Evolutionary conservation across 1,139 yeast species (phyloP).

Genomic region (Lodderomyces metapsilosis): DNA sequence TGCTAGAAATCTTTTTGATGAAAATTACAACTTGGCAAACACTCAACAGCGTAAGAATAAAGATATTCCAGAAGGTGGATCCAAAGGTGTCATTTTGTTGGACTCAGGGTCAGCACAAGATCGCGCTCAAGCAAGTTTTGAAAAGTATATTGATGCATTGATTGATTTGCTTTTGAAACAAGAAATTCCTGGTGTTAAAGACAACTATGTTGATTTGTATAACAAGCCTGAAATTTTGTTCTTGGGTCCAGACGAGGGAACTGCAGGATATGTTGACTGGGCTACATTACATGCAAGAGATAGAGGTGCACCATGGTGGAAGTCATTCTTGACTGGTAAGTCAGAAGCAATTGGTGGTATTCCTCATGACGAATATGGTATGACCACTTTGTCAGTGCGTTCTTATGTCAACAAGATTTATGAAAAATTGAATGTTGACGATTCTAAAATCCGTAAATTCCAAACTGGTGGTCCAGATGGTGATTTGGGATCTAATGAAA

Average conservation of each 20-base stretch:
- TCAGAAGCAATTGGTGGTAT: conserved; percentile 92
- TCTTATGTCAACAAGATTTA: conserved; percentile 89
- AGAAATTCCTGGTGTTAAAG: conserved; percentile 75
- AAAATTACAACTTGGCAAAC: conserved; percentile 91
- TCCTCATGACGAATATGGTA: conserved; percentile 97
- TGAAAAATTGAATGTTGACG: conserved; percentile 66
- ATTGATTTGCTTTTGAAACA: conserved; percentile 82
- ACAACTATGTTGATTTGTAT: conserved; percentile 80
- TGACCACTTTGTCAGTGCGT: conserved; percentile 94
- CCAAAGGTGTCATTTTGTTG: conserved; percentile 92
- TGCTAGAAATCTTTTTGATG: conserved; percentile 88
- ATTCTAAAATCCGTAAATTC: conserved; percentile 63
- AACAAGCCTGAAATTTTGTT: conserved; percentile 85
- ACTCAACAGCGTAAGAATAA: conserved; percentile 97
- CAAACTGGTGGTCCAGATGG: conserved; percentile 99
- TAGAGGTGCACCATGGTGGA: conserved; percentile 99
- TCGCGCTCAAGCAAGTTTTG: conserved; percentile 81
- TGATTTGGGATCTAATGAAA: conserved; percentile 95
- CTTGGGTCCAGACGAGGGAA: conserved; percentile 98
- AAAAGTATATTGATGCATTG: conserved; percentile 88
- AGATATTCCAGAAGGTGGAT: conserved; percentile 99
- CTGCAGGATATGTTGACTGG: conserved; percentile 96
- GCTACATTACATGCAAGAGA: conserved; percentile 93
- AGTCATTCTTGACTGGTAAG: conserved; percentile 96
- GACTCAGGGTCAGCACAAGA: conserved; percentile 80